Evolutionary conservation across 352 stramenopile genomes (phyloP).

Genomic region (Phytopythium cucurbitacearum): DNA sequence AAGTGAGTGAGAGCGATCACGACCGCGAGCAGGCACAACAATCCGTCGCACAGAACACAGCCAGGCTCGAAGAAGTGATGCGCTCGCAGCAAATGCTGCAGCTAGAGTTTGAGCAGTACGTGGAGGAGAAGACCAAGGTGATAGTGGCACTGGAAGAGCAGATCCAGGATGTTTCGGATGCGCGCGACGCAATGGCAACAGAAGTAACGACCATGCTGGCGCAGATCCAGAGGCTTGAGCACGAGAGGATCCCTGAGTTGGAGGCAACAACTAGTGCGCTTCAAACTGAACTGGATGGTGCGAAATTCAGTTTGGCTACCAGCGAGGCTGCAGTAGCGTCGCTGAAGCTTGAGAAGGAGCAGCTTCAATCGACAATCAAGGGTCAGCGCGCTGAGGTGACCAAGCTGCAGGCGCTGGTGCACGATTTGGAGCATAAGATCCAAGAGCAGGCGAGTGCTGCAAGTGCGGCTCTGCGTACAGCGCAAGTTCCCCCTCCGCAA

Average conservation of each 20-base stretch:
- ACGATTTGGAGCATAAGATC: conserved; percentile 15
- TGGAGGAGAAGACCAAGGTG: conserved; percentile 15
- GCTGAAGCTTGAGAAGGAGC: conserved; percentile 16
- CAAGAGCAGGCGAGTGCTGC: conserved; percentile 7
- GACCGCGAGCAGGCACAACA: conserved; percentile 11
- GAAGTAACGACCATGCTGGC: background rate
- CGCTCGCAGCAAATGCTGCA: conserved; percentile 26
- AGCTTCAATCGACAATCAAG: conserved; percentile 11
- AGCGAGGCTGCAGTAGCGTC: conserved; percentile 4
- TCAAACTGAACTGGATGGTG: background rate
- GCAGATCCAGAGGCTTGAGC: conserved; percentile 1
- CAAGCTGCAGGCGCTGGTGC: conserved; percentile 15
- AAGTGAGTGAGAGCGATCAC: conserved; percentile 19
- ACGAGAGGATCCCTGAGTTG: conserved; percentile 2
- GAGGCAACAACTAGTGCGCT: background rate
- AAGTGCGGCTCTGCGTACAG: background rate
- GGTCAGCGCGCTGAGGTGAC: conserved; percentile 21
- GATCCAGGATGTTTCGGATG: conserved; percentile 13
- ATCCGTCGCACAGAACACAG: conserved; percentile 8
- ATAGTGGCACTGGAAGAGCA: conserved; percentile 20
- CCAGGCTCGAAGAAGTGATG: conserved; percentile 21
- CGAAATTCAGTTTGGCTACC: background rate
- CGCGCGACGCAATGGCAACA: conserved; percentile 8
- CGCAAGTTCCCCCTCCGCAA: no score
- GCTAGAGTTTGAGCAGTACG: conserved; percentile 33